These are phyloP conservation scores for Geotrichum fermentans DNA, from an alignment of 1,139 yeast species.

Conservation along the genomic window DNA sequence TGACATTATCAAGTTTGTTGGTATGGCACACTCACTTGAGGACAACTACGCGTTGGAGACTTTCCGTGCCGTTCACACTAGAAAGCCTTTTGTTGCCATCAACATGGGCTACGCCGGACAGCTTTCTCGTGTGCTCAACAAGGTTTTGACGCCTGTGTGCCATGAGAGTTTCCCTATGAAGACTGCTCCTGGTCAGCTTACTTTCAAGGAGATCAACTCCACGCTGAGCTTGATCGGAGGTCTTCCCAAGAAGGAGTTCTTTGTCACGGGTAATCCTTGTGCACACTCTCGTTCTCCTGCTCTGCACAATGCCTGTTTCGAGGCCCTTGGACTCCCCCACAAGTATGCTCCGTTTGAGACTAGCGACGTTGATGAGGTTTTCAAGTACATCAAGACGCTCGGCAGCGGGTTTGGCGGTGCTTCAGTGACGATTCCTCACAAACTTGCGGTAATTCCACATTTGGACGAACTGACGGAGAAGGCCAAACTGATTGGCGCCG, in stretches of 20 bases:
- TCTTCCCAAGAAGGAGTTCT: conserved; percentile 52
- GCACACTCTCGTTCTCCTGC: conserved; percentile 84
- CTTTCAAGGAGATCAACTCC: conserved; percentile 52
- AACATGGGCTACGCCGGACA: conserved; percentile 77
- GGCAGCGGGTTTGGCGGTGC: conserved; percentile 72
- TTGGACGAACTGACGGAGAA: conserved; percentile 57
- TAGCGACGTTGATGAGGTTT: conserved; percentile 49
- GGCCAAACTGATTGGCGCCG: conserved; percentile 82
- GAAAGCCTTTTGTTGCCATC: conserved; percentile 71
- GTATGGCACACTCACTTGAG: conserved; percentile 55
- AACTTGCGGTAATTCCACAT: conserved; percentile 67
- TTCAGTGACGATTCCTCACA: conserved; percentile 87
- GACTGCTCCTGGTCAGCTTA: conserved; percentile 75
- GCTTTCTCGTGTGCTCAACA: conserved; percentile 72
- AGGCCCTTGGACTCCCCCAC: conserved; percentile 73
- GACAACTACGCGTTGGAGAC: conserved; percentile 70
- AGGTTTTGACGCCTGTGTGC: conserved; percentile 76
- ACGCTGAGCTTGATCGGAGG: conserved; percentile 63
- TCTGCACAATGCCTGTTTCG: conserved; percentile 73
- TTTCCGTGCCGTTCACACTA: conserved; percentile 49
- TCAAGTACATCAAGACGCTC: conserved; percentile 46
- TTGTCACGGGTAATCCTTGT: conserved; percentile 79
- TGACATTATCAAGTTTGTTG: conserved; percentile 81
- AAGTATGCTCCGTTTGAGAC: conserved; percentile 66
- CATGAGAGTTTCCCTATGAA: conserved; percentile 57